Conservation (phyloP, 1,284 basidiomycete species). For the Laetiporus sulphureus region DNA sequence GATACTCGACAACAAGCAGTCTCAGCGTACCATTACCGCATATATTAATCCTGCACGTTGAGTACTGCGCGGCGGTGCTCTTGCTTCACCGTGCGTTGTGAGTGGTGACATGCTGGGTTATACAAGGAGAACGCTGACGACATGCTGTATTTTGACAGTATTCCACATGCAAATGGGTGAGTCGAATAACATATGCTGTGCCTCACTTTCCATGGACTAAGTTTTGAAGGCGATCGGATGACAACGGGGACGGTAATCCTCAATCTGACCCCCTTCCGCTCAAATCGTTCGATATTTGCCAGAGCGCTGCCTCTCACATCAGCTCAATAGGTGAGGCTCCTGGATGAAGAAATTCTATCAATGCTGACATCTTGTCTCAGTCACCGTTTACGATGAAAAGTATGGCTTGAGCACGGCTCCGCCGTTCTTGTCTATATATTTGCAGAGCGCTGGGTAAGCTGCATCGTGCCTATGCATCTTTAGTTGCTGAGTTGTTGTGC, state of each 20-base stretch:
- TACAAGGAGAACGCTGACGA: conserved; percentile 5
- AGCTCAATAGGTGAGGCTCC: conserved; percentile 52
- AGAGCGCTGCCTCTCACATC: conserved; percentile 70
- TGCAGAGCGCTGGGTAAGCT: conserved; percentile 70
- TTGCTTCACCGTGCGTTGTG: conserved; percentile 79
- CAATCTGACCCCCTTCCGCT: conserved; percentile 19
- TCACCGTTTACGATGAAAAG: conserved; percentile 49
- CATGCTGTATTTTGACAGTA: conserved; percentile 29
- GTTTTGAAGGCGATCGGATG: not conserved
- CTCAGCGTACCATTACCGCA: conserved; percentile 52
- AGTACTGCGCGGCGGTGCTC: conserved; percentile 75
- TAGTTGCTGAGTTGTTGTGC: conserved; percentile 6
- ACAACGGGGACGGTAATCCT: not conserved
- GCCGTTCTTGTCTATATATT: conserved; percentile 67
- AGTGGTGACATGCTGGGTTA: conserved; percentile 30
- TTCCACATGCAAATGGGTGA: conserved; percentile 64
- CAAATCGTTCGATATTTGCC: conserved; percentile 73
- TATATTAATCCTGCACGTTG: conserved; percentile 66
- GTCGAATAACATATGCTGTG: too few species aligned
- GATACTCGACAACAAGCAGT: conserved; percentile 48
- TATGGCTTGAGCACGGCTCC: conserved; percentile 60
- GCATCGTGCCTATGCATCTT: not conserved
- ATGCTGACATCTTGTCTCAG: conserved; percentile 26
- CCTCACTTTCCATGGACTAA: too few species aligned
- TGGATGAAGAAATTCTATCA: not conserved